phyloP scores from a whole-genome alignment of 73 alveolate species.

The Tetrahymena borealis region DNA sequence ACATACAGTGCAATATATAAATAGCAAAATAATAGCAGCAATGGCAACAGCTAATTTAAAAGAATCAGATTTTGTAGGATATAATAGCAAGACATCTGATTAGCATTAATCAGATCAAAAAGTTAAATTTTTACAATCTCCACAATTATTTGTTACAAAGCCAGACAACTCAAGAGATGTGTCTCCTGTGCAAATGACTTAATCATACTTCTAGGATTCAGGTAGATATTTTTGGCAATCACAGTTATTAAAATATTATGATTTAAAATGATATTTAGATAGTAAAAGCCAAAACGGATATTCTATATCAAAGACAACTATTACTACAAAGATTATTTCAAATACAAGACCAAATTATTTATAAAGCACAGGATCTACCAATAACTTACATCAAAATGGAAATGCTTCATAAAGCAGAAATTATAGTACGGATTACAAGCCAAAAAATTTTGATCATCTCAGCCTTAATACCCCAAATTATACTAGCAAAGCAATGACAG shows the following conservation, averaged over 20 bases:
- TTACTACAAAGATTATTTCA: neutral
- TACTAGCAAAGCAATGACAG: neutral
- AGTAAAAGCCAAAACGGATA: neutral
- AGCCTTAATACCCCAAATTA: neutral
- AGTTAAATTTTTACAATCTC: neutral
- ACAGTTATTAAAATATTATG: neutral
- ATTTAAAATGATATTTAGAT: neutral
- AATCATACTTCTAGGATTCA: neutral
- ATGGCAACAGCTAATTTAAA: neutral
- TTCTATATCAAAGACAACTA: neutral
- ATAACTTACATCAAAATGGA: neutral
- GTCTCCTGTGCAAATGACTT: neutral
- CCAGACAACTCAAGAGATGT: neutral
- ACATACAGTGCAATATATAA: neutral
- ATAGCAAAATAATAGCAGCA: neutral
- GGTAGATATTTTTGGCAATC: neutral
- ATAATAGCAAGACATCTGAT: neutral
- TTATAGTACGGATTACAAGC: neutral
- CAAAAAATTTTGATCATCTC: neutral
- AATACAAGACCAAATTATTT: neutral
- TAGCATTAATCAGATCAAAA: neutral
- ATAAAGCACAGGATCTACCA: neutral
- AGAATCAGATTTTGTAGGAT: neutral
- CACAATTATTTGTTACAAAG: neutral
- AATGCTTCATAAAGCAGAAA: neutral